phyloP scores from a whole-genome alignment of 345 rosid species.

The Xanthoceras sorbifolium region DNA sequence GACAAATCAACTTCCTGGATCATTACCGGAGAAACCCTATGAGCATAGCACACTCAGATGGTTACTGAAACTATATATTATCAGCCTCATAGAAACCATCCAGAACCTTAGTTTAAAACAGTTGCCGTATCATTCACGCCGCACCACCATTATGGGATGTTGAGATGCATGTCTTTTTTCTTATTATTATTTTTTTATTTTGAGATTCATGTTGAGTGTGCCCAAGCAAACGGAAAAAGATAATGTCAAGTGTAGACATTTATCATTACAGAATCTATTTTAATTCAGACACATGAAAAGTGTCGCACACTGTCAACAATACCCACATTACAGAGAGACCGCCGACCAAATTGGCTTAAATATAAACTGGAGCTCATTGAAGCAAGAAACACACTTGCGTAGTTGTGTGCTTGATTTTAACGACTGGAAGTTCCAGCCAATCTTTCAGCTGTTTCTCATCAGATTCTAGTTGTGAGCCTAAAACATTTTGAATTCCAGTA shows the following conservation, averaged over 20 bases:
- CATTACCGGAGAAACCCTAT: neutral
- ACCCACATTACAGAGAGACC: neutral
- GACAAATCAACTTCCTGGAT: neutral
- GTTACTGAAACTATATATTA: no score
- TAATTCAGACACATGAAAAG: neutral
- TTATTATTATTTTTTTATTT: no score
- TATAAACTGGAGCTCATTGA: neutral
- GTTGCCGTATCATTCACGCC: neutral
- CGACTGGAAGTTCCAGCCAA: neutral
- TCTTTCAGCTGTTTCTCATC: neutral
- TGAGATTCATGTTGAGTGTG: no score
- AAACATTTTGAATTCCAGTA: neutral
- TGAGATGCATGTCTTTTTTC: no score
- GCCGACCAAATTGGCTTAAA: neutral
- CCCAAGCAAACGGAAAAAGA: neutral
- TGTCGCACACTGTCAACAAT: neutral
- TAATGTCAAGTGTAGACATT: neutral
- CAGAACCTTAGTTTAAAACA: neutral
- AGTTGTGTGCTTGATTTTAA: neutral
- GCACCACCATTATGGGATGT: neutral
- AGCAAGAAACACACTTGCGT: neutral
- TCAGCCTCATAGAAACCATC: neutral
- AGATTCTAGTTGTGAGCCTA: neutral
- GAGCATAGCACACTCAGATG: no score
- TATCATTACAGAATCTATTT: neutral